Evolutionary conservation across 2,329 filamentous ascomycete genomes (phyloP).

Genomic region (Hypoxylon sp.): DNA sequence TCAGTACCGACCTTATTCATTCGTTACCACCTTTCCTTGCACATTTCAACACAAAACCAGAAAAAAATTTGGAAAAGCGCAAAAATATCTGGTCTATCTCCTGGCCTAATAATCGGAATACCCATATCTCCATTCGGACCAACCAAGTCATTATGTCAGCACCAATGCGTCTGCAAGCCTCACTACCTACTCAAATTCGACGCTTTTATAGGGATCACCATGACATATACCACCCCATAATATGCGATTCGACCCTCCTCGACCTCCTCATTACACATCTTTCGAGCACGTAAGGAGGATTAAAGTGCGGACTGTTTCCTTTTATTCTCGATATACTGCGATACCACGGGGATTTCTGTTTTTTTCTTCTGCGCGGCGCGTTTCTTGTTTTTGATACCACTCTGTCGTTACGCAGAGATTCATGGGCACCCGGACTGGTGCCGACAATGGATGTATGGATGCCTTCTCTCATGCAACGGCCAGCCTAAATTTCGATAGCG

Average conservation of each 20-base stretch:
- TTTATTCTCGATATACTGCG: conserved; percentile 48
- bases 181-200: conserved; percentile 9
- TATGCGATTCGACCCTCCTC: conserved; percentile 36
- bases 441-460: conserved; percentile 29
- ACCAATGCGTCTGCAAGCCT: conserved; percentile 4
- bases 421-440: conserved; percentile 25
- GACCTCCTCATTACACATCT: conserved; percentile 24
- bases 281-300: conserved; percentile 16
- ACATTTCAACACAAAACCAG: conserved; percentile 37
- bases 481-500: conserved; percentile 34
- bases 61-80: conserved; percentile 43
- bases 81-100: conserved; percentile 35
- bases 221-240: conserved; percentile 22
- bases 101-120: conserved; percentile 36
- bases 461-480: conserved; percentile 32
- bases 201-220: conserved; percentile 17
- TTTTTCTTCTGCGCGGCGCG: conserved; percentile 41
- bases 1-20: conserved; percentile 50
- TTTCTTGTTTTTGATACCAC: conserved; percentile 50
- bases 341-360: conserved; percentile 44
- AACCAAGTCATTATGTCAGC: conserved; percentile 19
- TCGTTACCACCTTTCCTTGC: conserved; percentile 52
- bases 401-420: conserved; percentile 37
- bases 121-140: conserved; percentile 9
- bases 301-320: conserved; percentile 31